Evolutionary conservation across 225 moss, liverwort and hornwort genomes (phyloP).

Genomic region (Ulota crispa): DNA sequence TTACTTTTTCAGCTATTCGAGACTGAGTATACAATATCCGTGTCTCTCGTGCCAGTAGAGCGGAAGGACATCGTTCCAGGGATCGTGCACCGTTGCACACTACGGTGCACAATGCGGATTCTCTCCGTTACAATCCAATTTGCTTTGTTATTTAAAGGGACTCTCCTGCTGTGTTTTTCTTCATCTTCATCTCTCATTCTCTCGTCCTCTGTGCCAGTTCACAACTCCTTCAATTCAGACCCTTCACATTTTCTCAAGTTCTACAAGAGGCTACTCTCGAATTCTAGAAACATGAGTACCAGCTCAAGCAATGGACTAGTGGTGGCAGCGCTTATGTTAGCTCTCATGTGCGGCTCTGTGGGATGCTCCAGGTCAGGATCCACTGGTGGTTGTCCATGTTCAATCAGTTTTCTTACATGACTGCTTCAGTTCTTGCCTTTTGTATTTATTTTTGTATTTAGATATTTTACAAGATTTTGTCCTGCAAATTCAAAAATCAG

Average conservation of each 20-base stretch:
- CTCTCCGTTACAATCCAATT: slow-evolving; percentile 8
- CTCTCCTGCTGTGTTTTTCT: slow-evolving; percentile 11
- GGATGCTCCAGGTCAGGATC: slow-evolving; percentile 25
- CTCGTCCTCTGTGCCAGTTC: slow-evolving; percentile 18
- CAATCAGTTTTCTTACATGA: too few relatives aligned
- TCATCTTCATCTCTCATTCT: slow-evolving; percentile 28
- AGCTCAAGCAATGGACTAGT: slow-evolving; percentile 16
- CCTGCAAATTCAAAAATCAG: too few relatives aligned
- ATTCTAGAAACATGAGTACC: slow-evolving; percentile 30
- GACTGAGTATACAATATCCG: slow-evolving; percentile 6
- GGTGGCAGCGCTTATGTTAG: slow-evolving; percentile 28
- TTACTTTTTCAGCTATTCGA: slow-evolving; percentile 9
- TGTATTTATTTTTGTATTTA: too few relatives aligned
- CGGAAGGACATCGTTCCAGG: slow-evolving; percentile 3
- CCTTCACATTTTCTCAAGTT: not conserved
- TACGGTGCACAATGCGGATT: slow-evolving; percentile 11
- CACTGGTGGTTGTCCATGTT: too few relatives aligned
- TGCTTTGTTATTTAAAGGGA: slow-evolving; percentile 24
- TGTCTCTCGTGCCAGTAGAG: not conserved
- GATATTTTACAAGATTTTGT: too few relatives aligned
- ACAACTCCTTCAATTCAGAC: slow-evolving; percentile 18
- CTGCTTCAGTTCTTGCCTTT: too few relatives aligned
- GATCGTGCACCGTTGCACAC: not conserved
- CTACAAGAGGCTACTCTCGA: not conserved
- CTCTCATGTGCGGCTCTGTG: slow-evolving; percentile 32